Percentiles rank a stretch among this genome's conserved stretches.
Conservation (phyloP, 2,329 filamentous ascomycete genomes). For the Huntiella bhutanensis region DNA sequence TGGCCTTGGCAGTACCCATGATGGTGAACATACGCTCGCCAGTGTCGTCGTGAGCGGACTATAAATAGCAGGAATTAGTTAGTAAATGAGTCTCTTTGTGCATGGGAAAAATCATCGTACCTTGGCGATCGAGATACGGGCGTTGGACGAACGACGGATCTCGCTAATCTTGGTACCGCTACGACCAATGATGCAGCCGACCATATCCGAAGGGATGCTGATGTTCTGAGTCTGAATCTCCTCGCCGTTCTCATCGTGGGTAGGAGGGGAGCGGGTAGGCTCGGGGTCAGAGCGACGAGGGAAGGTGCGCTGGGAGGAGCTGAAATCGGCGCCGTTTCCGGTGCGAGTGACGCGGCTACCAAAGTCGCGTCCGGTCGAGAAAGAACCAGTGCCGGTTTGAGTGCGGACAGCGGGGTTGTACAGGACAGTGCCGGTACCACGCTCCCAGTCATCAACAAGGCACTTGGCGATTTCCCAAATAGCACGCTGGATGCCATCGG, state of each 20-base stretch:
- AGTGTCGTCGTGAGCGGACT: slow-evolving; percentile 85
- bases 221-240: slow-evolving; percentile 99
- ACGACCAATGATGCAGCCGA: slow-evolving; percentile 95
- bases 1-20: slow-evolving; percentile 82
- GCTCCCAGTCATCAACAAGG: slow-evolving; percentile 92
- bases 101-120: slow-evolving; percentile 21
- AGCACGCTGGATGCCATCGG: slow-evolving; percentile 86
- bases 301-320: slow-evolving; percentile 48
- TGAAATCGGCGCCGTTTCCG: slow-evolving; percentile 94
- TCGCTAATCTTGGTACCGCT: slow-evolving; percentile 95
- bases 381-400: slow-evolving; percentile 27
- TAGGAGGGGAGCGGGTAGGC: slow-evolving; percentile 63
- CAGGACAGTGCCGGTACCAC: slow-evolving; percentile 86
- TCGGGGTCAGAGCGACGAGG: slow-evolving; percentile 72
- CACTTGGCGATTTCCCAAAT: slow-evolving; percentile 99
- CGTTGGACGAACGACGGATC: slow-evolving; percentile 90
- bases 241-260: slow-evolving; percentile 88
- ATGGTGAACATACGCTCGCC: slow-evolving; percentile 99
- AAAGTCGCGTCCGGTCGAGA: slow-evolving; percentile 29
- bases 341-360: slow-evolving; percentile 72
- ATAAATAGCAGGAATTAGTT: background rate
- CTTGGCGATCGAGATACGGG: slow-evolving; percentile 95
- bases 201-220: slow-evolving; percentile 98
- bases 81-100: background rate
- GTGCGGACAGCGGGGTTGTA: slow-evolving; percentile 94